phyloP scores from a whole-genome alignment of 306 rosid species.

The Canavalia ensiformis region DNA sequence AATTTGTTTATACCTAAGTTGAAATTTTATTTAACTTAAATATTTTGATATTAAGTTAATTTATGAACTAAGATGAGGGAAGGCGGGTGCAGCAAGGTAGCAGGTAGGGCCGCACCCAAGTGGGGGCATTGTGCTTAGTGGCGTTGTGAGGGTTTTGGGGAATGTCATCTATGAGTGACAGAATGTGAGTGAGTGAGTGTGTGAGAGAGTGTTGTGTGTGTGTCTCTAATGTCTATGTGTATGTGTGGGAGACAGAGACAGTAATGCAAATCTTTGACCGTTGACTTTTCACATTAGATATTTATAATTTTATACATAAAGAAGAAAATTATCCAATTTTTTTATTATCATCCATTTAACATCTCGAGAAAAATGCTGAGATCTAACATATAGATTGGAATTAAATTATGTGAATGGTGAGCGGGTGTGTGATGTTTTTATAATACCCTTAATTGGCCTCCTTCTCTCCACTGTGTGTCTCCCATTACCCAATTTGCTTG shows the following conservation, averaged over 20 bases:
- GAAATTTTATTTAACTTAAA: too few relatives aligned
- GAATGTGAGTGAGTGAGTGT: conserved; percentile 39
- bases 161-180: conserved; percentile 60
- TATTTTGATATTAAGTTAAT: not conserved
- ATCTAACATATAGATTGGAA: conserved; percentile 45
- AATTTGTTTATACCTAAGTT: too few relatives aligned
- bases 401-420: conserved; percentile 36
- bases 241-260: conserved; percentile 76
- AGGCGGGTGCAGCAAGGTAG: conserved; percentile 72
- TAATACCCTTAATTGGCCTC: conserved; percentile 47
- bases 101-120: conserved; percentile 69
- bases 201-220: conserved; percentile 9
- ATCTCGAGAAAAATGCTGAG: conserved; percentile 71
- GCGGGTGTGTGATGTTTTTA: conserved; percentile 40
- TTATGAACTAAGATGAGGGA: not conserved
- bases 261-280: conserved; percentile 87
- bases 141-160: conserved; percentile 76
- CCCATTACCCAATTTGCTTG: conserved; percentile 60
- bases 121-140: conserved; percentile 78
- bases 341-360: conserved; percentile 60
- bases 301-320: not conserved
- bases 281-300: conserved; percentile 55
- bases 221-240: conserved; percentile 28
- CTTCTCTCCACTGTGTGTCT: conserved; percentile 58
- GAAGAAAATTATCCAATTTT: not conserved